Evolutionary conservation across 495 filamentous ascomycete genomes (phyloP).

Genomic region (Cenococcum geophilum): DNA sequence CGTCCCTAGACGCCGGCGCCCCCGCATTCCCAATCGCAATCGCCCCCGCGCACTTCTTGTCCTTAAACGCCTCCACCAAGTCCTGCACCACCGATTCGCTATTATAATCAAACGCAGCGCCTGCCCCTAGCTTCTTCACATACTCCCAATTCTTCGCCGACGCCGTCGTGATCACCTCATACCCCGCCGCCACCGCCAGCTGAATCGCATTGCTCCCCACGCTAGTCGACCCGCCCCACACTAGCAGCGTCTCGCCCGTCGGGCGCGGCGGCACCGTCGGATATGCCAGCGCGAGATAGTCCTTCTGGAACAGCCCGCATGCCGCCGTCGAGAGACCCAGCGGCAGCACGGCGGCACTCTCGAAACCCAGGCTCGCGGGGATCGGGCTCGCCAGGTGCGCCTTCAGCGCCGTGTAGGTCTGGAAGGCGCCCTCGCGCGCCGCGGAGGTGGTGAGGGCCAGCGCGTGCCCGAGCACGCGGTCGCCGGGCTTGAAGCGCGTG

Average conservation of each 20-base stretch:
- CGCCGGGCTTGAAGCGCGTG: slow-evolving; percentile 43
- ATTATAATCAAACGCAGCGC: slow-evolving; percentile 27
- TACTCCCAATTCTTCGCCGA: slow-evolving; percentile 24
- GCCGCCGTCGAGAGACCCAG: slow-evolving; percentile 28
- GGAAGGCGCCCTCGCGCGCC: slow-evolving; percentile 12
- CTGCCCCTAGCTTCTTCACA: slow-evolving; percentile 23
- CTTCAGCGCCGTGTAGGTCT: slow-evolving; percentile 18
- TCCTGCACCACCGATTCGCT: slow-evolving; percentile 27
- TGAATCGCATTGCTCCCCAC: slow-evolving; percentile 33
- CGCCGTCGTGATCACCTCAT: slow-evolving; percentile 26
- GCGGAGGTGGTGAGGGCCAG: not conserved
- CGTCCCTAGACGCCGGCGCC: not conserved
- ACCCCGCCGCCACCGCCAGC: slow-evolving; percentile 28
- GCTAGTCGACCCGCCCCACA: slow-evolving; percentile 33
- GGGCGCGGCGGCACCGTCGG: slow-evolving; percentile 13
- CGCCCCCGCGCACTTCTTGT: slow-evolving; percentile 29
- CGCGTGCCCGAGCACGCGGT: slow-evolving; percentile 39
- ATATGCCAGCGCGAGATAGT: slow-evolving; percentile 17
- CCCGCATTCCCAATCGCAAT: not conserved
- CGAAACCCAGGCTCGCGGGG: slow-evolving; percentile 21
- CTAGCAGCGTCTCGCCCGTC: slow-evolving; percentile 14
- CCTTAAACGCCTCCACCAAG: slow-evolving; percentile 31
- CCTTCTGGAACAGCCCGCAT: slow-evolving; percentile 21
- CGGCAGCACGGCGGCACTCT: slow-evolving; percentile 24
- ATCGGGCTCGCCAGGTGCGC: slow-evolving; percentile 13